Conservation (phyloP, 352 stramenopile species). For the Phytophthora palmivora region DNA sequence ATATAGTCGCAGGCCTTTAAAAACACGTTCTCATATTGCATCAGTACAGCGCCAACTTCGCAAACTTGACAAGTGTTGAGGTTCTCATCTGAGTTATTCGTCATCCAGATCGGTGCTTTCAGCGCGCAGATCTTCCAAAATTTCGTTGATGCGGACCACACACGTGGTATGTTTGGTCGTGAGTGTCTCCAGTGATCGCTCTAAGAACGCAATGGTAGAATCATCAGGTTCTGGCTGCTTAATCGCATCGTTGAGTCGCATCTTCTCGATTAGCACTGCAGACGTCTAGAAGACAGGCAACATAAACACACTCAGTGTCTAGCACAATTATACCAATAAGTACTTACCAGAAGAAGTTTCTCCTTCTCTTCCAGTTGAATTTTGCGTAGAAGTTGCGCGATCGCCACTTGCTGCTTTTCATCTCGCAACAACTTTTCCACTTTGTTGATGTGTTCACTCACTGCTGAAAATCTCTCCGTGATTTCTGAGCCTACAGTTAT, state of each 20-base stretch:
- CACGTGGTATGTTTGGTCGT: constrained; percentile 63
- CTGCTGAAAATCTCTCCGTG: constrained; percentile 63
- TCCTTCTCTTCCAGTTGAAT: constrained; percentile 84
- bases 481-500: constrained; percentile 57
- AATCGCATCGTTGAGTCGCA: constrained; percentile 59
- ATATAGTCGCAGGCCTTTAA: neutral
- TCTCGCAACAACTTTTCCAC: constrained; percentile 60
- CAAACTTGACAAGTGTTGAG: neutral
- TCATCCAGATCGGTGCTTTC: constrained; percentile 63
- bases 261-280: constrained; percentile 82
- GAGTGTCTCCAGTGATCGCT: constrained; percentile 67
- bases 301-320: neutral
- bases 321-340: neutral
- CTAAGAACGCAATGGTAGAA: constrained; percentile 56
- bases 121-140: constrained; percentile 70
- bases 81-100: constrained; percentile 17
- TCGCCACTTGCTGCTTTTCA: constrained; percentile 37
- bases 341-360: constrained; percentile 73
- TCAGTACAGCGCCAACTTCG: neutral
- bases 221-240: constrained; percentile 54
- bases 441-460: constrained; percentile 76
- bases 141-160: constrained; percentile 80
- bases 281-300: constrained; percentile 59
- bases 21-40: neutral
- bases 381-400: constrained; percentile 74